Percentiles rank a stretch among this genome's conserved stretches.
Conservation (phyloP, 2,329 filamentous ascomycete genomes). For the Aspergillus sergii region DNA sequence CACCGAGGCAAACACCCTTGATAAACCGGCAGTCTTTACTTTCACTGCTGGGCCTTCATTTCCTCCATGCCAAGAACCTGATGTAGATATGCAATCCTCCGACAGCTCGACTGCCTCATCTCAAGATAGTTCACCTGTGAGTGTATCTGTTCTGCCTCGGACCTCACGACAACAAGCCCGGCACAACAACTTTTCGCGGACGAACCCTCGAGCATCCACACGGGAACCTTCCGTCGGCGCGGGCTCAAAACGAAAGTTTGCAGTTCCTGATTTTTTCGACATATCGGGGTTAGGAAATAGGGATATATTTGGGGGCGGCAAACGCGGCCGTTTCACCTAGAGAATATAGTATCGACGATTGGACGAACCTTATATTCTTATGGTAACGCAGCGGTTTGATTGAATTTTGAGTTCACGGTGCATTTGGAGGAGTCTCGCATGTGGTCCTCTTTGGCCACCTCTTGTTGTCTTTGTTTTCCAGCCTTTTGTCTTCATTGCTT, state of each 20-base stretch:
- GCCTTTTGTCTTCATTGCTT: conserved; percentile 10
- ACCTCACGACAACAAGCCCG: conserved; percentile 43
- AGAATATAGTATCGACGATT: conserved; percentile 32
- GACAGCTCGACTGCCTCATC: conserved; percentile 36
- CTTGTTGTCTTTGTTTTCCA: conserved; percentile 12
- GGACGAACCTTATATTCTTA: conserved; percentile 38
- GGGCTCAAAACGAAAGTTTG: conserved; percentile 52
- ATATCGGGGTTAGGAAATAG: conserved; percentile 48
- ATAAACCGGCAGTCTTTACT: conserved; percentile 43
- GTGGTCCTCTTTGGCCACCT: conserved; percentile 19
- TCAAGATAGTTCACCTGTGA: conserved; percentile 40
- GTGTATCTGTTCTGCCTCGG: conserved; percentile 47
- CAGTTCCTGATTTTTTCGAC: conserved; percentile 54
- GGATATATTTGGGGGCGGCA: conserved; percentile 49
- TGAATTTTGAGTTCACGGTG: conserved; percentile 30
- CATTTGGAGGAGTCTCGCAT: conserved; percentile 38
- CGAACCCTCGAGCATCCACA: conserved; percentile 39
- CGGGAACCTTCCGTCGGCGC: conserved; percentile 43
- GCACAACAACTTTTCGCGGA: conserved; percentile 40
- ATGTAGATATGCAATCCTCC: conserved; percentile 48
- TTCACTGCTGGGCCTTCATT: conserved; percentile 47
- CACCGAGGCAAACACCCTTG: conserved; percentile 28
- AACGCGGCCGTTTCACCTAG: conserved; percentile 51
- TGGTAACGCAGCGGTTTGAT: conserved; percentile 34
- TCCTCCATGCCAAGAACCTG: conserved; percentile 39